Percentiles rank a stretch among this genome's conserved stretches.
phyloP scores from a whole-genome alignment of 2,329 filamentous ascomycete species.

The Calonectria hongkongensis region DNA sequence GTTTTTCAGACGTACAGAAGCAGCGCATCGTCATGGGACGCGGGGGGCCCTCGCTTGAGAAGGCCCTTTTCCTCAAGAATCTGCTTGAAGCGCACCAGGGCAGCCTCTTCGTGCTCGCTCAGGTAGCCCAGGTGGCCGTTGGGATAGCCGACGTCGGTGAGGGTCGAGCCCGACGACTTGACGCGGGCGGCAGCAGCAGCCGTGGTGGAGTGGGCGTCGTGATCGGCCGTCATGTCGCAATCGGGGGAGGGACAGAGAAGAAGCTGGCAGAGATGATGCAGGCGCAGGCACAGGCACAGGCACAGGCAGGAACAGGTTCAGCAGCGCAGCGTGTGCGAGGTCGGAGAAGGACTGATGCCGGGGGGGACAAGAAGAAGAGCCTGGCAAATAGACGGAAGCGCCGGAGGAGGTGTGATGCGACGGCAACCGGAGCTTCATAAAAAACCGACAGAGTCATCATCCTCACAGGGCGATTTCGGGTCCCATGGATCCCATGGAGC shows the following conservation, averaged over 20 bases:
- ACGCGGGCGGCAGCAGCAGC: slow-evolving; percentile 54
- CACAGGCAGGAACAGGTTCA: slow-evolving; percentile 23
- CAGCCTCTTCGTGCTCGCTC: slow-evolving; percentile 78
- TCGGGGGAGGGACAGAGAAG: not conserved
- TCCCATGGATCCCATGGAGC: slow-evolving; percentile 23
- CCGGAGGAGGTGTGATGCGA: slow-evolving; percentile 41
- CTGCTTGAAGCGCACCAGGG: slow-evolving; percentile 83
- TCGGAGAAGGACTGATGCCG: slow-evolving; percentile 19
- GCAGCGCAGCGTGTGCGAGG: slow-evolving; percentile 22
- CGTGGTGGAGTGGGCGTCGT: slow-evolving; percentile 46
- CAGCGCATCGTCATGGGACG: slow-evolving; percentile 84
- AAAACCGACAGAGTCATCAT: slow-evolving; percentile 24
- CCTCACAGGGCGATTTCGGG: slow-evolving; percentile 24
- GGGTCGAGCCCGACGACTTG: slow-evolving; percentile 55
- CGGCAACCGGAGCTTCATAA: slow-evolving; percentile 16
- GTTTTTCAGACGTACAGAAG: slow-evolving; percentile 73
- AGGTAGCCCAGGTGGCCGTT: slow-evolving; percentile 89
- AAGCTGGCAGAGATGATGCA: not conserved
- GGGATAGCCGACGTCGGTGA: slow-evolving; percentile 75
- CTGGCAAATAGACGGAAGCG: slow-evolving; percentile 47
- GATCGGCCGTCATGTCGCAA: slow-evolving; percentile 53
- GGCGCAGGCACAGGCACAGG: not conserved
- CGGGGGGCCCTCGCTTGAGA: slow-evolving; percentile 73
- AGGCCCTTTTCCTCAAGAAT: slow-evolving; percentile 79
- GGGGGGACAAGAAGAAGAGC: slow-evolving; percentile 29